Base-by-base conservation (phyloP, 495 filamentous ascomycete genomes). In the Penicillium crystallinum region DNA sequence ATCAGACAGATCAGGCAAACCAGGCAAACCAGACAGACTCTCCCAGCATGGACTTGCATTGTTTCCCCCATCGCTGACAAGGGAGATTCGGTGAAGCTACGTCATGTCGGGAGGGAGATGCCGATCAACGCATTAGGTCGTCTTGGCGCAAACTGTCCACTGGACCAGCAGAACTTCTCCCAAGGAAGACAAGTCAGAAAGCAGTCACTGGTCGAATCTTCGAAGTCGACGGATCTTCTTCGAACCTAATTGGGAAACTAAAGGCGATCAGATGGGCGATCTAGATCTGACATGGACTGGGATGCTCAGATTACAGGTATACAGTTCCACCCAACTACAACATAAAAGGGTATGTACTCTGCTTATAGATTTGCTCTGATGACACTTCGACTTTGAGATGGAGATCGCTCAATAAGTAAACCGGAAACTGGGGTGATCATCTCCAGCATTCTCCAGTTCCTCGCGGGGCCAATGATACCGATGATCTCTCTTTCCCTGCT, bases 381-480 rank as follows among this genome's bases (percentile, higher is more conserved):
- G n/a, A n/a, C n/a, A n/a, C 6, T 27, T 43, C 23, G 17, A 35
- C 14, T 43, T 4, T 8, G 34, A 31, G n/a, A 36, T 36, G 6
- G 6, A 11, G 19, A 31, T 12, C 4, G 2, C 29, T 29, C 56
- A 77, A 60, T 76, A 75, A 15, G 72, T 77, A 55, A 78, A 83
- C 46, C 79, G 61, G 53, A 81, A 83, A 21, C 66, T 66, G 6
- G 81, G 82, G 67, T 83, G 78, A 47, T 77, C 79, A 57, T 86
- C 82, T 0, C 81, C 82, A 47, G 84, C 66, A 54, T 84, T 84
- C 50, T 76, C 65, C 27, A 70, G 54, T 57, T 78, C 74, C 37
- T 82, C 72, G 46, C 56, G 51, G 0, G 73, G 67, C 30, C 66
- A 62, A 29, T 46, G 54, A 38, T 78, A 69, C 55, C 74, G 66